Evolutionary conservation across 1,139 yeast species (phyloP), one percentile per base, ranked within the genome.

Genomic region (Pichia sp.): DNA sequence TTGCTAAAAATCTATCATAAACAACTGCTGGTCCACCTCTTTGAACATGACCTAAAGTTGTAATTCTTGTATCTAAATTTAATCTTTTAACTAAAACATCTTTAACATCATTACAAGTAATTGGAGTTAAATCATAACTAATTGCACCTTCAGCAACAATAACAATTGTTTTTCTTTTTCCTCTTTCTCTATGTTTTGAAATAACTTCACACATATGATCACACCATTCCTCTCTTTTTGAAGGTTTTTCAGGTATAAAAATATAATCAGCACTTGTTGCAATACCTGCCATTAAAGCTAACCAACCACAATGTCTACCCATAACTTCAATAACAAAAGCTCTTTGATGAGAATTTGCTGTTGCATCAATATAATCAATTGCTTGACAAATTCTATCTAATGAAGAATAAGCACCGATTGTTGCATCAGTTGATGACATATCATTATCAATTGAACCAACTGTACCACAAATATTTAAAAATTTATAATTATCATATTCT

Each of bases 281-380:
- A 48, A 84, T 76, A 56, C 92, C 92, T 2, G 92, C 84, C 86
- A 83, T 83, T 53, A 84, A 67, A 1, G 87, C 92, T 53, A 84
- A 72, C 94, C 94, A 84, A 54, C 94, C 94, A 70, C 94, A 84
- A 59, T 84, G 92, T 64, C 94, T 74, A 50, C 94, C 94, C 94
- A 84, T 84, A n/a, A 84, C 94, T 64, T 84, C 94, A 38, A 84
- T 80, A 35, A 84, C 89, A 60, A 84, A 84, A 8, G 94, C 94
- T 61, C 94, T 70, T 28, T 87, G 82, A 63, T 84, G 94, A 1
- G 90, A 82, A 47, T 80, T 80, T 30, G 94, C 94, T 33, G 94
- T 84, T 38, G 90, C 92, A 62, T 83, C 92, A 50, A 84, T 84
- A 61, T 80, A 83, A 64, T 84, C 94, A 48, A 84, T 81, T 66